Evolutionary conservation across 345 rosid genomes (phyloP), one percentile per base, ranked within the genome.

Genomic region (Balakata baccata): DNA sequence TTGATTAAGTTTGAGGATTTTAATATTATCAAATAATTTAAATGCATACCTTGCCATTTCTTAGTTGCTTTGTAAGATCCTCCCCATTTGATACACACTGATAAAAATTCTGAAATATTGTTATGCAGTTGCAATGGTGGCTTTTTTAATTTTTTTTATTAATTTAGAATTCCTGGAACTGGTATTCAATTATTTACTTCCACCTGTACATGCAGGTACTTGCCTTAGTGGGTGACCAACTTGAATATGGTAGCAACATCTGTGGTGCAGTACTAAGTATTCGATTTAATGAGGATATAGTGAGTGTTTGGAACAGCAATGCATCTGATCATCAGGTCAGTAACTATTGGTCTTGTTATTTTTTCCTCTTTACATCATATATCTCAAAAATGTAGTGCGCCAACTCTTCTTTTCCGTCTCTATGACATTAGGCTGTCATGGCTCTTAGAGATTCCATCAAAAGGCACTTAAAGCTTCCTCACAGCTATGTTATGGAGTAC

Each of bases 221-320:
- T 80, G 99, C 97, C 20, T 80, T 92, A 79, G 89, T 90, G 38
- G 99, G 98, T 39, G 91, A 90, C 81, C 98, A 90, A 73, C 96
- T 95, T 75, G 97, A 92, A 5, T 91, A 86, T 46, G 86, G 94
- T 37, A 87, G 89, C 68, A 85, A 88, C 87, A 89, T 88, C 73
- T 94, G 98, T 73, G 98, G 98, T 75, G 98, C 92, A 41, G 98
- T 94, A 18, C 80, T 92, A 75, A 94, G 98, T 85, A 84, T 92
- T 77, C 95, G 98, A 50, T 92, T 89, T 82, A 92, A 87, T 50
- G 98, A 94, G 84, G 98, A 92, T 77, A 94, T 94, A 84, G 73
- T 90, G 78, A 90, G 95, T 46, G 89, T 90, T 38, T 92, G 98
- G 98, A 94, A 92, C 75, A 91, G 96, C 71, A 89, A 86, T 85